phyloP scores from a whole-genome alignment of 768 basidiomycete genomes.

The Sutorius australiensis region DNA sequence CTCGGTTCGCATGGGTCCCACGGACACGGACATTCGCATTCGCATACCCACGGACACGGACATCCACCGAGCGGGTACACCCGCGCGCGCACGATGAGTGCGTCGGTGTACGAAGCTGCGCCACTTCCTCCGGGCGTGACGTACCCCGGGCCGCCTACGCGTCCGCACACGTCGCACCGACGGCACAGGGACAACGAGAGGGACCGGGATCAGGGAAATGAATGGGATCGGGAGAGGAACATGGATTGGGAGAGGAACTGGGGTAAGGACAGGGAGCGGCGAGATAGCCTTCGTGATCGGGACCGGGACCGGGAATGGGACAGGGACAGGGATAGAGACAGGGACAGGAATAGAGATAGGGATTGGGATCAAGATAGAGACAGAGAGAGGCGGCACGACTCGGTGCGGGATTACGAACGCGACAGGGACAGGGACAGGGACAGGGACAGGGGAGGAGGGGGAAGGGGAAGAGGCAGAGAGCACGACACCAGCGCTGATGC shows the following conservation, averaged over 20 bases:
- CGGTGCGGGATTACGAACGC: neutral
- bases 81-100: slow-evolving; percentile 14
- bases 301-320: slow-evolving; percentile 2
- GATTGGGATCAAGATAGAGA: neutral
- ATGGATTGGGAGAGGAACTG: neutral
- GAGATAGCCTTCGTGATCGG: neutral
- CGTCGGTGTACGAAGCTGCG: slow-evolving; percentile 23
- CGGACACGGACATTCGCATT: no score
- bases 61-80: neutral
- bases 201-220: neutral
- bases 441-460: neutral
- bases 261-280: neutral
- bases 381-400: neutral
- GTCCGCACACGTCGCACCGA: slow-evolving; percentile 25
- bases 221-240: neutral
- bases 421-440: neutral
- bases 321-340: neutral
- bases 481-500: neutral
- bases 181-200: neutral
- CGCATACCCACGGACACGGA: no score
- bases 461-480: neutral
- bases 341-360: neutral
- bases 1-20: no score
- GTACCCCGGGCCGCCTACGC: slow-evolving; percentile 26
- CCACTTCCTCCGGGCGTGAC: slow-evolving; percentile 26